Conservation (phyloP, 768 basidiomycete genomes). For the Xerocomellus intermedius region DNA sequence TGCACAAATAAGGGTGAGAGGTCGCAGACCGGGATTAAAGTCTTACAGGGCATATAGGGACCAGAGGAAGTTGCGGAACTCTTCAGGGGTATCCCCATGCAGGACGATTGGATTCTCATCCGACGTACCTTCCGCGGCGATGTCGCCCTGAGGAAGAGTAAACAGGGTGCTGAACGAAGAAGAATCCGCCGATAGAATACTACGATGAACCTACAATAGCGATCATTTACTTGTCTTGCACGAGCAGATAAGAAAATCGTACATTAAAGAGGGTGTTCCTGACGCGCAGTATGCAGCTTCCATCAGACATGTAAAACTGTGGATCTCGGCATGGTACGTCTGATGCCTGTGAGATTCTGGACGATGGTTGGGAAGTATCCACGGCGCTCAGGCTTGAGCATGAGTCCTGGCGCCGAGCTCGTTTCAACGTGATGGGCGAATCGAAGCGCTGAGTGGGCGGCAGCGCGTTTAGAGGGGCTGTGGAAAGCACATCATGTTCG, state of each 20-base stretch:
- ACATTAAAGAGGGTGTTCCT: conserved; percentile 70
- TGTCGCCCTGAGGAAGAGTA: conserved; percentile 57
- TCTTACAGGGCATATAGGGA: conserved; percentile 73
- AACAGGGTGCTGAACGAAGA: conserved; percentile 70
- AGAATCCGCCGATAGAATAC: conserved; percentile 58
- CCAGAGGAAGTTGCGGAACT: conserved; percentile 76
- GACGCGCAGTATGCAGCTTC: conserved; percentile 64
- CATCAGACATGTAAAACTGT: conserved; percentile 64
- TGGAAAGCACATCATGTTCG: conserved; percentile 14
- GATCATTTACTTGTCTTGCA: conserved; percentile 1
- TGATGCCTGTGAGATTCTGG: conserved; percentile 8
- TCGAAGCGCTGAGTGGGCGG: conserved; percentile 6
- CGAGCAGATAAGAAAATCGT: conserved; percentile 21
- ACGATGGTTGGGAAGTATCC: neutral
- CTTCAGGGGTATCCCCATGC: conserved; percentile 56
- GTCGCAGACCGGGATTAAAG: neutral
- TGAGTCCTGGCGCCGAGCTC: conserved; percentile 8
- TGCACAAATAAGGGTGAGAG: neutral
- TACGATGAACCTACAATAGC: conserved; percentile 50
- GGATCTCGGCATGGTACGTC: conserved; percentile 38
- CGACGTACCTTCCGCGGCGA: conserved; percentile 52
- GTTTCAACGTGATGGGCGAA: conserved; percentile 8
- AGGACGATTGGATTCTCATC: conserved; percentile 67
- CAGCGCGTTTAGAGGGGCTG: neutral
- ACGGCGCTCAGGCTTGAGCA: neutral